A percentile compares a stretch with the other conserved stretches of the same genome.
phyloP scores from a whole-genome alignment of 2,329 filamentous ascomycete genomes.

The Fusarium temperatum region DNA sequence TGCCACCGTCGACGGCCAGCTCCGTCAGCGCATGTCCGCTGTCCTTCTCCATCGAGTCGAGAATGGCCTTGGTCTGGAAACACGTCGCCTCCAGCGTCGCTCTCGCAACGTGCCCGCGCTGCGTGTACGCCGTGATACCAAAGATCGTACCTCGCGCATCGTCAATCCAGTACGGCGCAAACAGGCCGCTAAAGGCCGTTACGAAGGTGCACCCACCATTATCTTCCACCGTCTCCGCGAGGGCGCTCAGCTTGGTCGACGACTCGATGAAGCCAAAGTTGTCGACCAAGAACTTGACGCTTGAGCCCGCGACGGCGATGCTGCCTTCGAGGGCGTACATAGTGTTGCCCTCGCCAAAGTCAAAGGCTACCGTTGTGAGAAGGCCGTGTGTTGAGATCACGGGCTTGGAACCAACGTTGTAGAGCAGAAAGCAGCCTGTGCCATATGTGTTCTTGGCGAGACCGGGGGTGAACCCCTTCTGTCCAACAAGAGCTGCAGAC shows the following conservation, averaged over 20 bases:
- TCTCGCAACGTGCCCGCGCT: conserved; percentile 79
- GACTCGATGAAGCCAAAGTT: conserved; percentile 65
- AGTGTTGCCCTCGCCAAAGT: conserved; percentile 73
- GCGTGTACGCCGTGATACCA: conserved; percentile 79
- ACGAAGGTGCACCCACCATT: conserved; percentile 82
- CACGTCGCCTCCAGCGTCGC: conserved; percentile 84
- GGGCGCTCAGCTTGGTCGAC: conserved; percentile 55
- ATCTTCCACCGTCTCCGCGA: conserved; percentile 64
- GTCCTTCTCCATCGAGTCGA: conserved; percentile 83
- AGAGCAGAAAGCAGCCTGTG: conserved; percentile 84
- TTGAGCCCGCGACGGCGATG: conserved; percentile 79
- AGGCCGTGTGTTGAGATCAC: conserved; percentile 82
- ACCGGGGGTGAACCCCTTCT: conserved; percentile 79
- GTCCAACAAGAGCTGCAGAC: conserved; percentile 81
- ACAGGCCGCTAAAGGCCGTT: conserved; percentile 82
- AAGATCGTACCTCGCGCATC: conserved; percentile 83
- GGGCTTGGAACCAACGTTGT: conserved; percentile 82
- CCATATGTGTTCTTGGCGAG: conserved; percentile 88
- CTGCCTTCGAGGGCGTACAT: conserved; percentile 82
- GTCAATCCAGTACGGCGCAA: conserved; percentile 87
- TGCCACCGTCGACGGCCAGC: conserved; percentile 84
- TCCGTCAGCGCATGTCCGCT: conserved; percentile 76
- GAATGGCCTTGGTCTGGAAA: conserved; percentile 84
- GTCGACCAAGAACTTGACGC: conserved; percentile 73
- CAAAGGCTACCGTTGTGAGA: conserved; percentile 79